A percentile compares a stretch with the other conserved stretches of the same genome.
Evolutionary conservation across 257 asterid genomes (phyloP).

Genomic region (Solanum habrochaites): DNA sequence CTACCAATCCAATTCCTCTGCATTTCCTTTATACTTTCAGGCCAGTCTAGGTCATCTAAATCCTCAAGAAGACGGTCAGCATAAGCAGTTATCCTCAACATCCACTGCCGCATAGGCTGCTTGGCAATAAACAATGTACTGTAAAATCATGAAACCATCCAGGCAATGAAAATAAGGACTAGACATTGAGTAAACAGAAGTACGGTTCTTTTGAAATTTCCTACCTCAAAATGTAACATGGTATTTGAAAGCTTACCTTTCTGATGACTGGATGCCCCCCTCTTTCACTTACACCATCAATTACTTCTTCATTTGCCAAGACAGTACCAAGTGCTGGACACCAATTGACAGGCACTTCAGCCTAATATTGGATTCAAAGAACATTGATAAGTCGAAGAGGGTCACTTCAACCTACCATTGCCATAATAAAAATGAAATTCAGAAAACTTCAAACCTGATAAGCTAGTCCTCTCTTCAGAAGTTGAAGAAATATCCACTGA

Average conservation of each 20-base stretch:
- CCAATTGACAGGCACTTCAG: constrained; percentile 99
- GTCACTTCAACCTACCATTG: neutral
- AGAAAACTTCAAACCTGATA: constrained; percentile 51
- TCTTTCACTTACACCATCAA: constrained; percentile 98
- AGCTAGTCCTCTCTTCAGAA: constrained; percentile 85
- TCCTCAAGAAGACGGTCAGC: constrained; percentile 98
- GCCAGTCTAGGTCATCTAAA: constrained; percentile 96
- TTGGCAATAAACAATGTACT: constrained; percentile 93
- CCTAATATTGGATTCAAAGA: constrained; percentile 31
- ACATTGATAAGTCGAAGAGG: neutral
- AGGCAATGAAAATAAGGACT: constrained; percentile 28
- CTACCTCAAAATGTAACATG: neutral
- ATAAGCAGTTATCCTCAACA: constrained; percentile 96
- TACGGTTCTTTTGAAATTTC: neutral
- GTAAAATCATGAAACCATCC: constrained; percentile 90
- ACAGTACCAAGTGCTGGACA: constrained; percentile 99
- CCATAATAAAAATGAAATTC: neutral
- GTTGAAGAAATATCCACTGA: constrained; percentile 98
- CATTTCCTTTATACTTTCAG: constrained; percentile 97
- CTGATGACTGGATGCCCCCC: constrained; percentile 98
- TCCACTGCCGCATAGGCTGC: constrained; percentile 99
- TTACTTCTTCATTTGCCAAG: constrained; percentile 93
- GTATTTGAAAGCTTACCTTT: constrained; percentile 41
- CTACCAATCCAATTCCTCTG: constrained; percentile 99
- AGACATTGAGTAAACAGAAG: neutral